phyloP scores from a whole-genome alignment of 257 asterid species.

The Salvia miltiorrhiza region DNA sequence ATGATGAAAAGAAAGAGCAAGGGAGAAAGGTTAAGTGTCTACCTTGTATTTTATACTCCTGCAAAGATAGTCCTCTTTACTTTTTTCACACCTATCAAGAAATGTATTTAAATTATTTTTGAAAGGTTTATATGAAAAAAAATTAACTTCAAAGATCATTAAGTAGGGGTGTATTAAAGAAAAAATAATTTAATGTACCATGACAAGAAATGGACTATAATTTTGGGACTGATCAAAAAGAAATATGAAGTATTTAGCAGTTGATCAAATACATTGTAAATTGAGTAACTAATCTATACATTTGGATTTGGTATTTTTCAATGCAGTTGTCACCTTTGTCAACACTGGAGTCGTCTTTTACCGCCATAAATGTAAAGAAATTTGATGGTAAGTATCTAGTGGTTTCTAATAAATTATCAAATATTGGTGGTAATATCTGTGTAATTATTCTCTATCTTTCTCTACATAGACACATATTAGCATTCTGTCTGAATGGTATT shows the following conservation, averaged over 20 bases:
- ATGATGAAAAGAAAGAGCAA: conserved; percentile 49
- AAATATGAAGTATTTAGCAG: background rate
- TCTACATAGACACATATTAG: background rate
- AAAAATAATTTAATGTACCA: background rate
- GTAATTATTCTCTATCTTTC: background rate
- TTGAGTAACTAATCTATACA: background rate
- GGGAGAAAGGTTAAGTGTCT: conserved; percentile 62
- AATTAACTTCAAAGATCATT: background rate
- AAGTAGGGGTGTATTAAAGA: background rate
- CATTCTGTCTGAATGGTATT: background rate
- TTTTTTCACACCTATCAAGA: background rate
- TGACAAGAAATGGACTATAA: background rate
- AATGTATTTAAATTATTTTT: background rate
- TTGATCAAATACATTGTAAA: background rate
- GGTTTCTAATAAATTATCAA: background rate
- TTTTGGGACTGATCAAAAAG: too few species aligned
- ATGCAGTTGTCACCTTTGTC: conserved; percentile 90
- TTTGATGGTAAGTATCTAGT: conserved; percentile 69
- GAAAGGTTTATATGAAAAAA: background rate
- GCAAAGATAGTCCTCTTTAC: background rate
- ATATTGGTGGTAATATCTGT: conserved; percentile 1
- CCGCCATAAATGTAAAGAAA: conserved; percentile 80
- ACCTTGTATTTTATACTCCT: background rate
- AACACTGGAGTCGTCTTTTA: conserved; percentile 84
- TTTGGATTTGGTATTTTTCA: conserved; percentile 13